These are phyloP conservation scores for Microascus cirrosus DNA, from an alignment of 2,329 filamentous ascomycete genomes.

Conservation along the genomic window DNA sequence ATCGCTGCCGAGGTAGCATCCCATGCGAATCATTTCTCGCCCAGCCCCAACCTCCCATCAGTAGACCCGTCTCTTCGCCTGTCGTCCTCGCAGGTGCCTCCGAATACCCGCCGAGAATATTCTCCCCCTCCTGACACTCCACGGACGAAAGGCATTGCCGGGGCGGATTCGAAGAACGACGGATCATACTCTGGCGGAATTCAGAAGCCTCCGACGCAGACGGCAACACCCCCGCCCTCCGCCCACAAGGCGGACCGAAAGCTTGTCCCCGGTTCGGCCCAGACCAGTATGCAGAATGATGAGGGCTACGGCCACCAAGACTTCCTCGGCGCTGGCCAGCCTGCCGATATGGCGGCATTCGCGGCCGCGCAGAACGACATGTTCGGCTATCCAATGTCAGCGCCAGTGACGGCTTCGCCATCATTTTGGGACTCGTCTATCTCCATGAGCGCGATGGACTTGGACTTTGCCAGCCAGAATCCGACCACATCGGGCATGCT, in stretches of 20 bases:
- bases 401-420: constrained; percentile 34
- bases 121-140: constrained; percentile 12
- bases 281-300: constrained; percentile 47
- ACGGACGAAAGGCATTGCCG: constrained; percentile 9
- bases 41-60: constrained; percentile 42
- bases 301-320: constrained; percentile 40
- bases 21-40: constrained; percentile 52
- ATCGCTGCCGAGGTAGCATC: constrained; percentile 41
- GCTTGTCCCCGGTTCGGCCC: constrained; percentile 30
- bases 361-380: constrained; percentile 39
- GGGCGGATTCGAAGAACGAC: constrained; percentile 18
- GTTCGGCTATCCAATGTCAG: constrained; percentile 51
- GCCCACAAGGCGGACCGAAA: constrained; percentile 42
- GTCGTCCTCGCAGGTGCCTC: constrained; percentile 43
- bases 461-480: constrained; percentile 40
- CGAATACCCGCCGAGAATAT: constrained; percentile 16
- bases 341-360: constrained; percentile 34
- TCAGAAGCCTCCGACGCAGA: constrained; percentile 27
- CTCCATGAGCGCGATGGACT: constrained; percentile 43
- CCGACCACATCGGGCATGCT: constrained; percentile 10
- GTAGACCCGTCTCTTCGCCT: constrained; percentile 48
- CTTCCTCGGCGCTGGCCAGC: constrained; percentile 35
- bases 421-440: constrained; percentile 48
- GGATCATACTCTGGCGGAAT: background rate
- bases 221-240: constrained; percentile 49